Percentiles rank a stretch among this genome's conserved stretches.
Conservation (phyloP, 306 rosid species). For the Vigna hirtella region DNA sequence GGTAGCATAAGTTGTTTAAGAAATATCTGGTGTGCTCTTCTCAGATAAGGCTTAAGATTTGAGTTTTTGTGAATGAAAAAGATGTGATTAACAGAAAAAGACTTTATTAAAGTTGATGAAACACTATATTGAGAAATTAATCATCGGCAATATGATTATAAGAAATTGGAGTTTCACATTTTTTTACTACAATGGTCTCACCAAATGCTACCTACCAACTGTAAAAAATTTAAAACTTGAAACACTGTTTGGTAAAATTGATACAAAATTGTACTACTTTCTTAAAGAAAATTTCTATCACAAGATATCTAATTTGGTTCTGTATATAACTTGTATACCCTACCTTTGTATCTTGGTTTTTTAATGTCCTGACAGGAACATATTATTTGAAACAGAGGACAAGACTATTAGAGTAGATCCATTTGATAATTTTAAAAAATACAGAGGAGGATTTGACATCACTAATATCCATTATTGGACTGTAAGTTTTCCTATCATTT, state of each 20-base stretch:
- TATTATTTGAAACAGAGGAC: conserved; percentile 46
- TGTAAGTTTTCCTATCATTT: conserved; percentile 52
- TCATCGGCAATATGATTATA: too few species aligned
- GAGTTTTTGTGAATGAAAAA: too few species aligned
- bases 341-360: neutral
- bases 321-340: neutral
- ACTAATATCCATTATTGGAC: conserved; percentile 82
- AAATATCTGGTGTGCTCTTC: too few species aligned
- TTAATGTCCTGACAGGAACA: neutral
- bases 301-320: neutral
- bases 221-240: too few species aligned
- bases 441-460: conserved; percentile 76
- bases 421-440: conserved; percentile 57
- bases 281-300: neutral
- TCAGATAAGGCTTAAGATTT: neutral
- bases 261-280: too few species aligned
- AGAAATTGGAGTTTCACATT: too few species aligned
- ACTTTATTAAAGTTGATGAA: too few species aligned
- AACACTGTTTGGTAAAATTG: too few species aligned
- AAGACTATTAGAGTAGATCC: conserved; percentile 73
- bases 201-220: neutral
- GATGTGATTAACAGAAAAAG: too few species aligned
- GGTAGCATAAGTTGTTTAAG: neutral
- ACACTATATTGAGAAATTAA: too few species aligned
- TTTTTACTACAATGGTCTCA: neutral